phyloP scores from a whole-genome alignment of 176 grass and related monocot species.

The Lolium perenne region DNA sequence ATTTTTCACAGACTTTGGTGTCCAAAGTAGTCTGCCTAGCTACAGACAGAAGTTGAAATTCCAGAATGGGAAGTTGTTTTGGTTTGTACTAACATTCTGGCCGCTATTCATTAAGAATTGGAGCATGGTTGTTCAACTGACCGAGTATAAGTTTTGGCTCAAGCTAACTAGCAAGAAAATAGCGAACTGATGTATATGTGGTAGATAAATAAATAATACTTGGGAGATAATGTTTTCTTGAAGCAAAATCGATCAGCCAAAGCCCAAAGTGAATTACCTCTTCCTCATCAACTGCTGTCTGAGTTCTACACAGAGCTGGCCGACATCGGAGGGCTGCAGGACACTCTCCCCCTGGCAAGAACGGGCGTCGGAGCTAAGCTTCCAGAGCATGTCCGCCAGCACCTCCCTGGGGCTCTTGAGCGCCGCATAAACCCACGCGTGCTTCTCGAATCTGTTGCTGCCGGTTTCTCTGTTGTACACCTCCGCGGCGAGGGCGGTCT shows the following conservation, averaged over 20 bases:
- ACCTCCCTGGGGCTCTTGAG: background rate
- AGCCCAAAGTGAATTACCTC: background rate
- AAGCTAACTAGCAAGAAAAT: no score
- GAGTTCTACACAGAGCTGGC: background rate
- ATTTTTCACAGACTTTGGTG: no score
- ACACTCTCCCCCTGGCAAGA: background rate
- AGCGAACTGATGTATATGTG: no score
- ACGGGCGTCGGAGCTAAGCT: background rate
- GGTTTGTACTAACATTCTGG: no score
- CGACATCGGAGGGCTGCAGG: background rate
- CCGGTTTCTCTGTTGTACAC: background rate
- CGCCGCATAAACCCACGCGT: background rate
- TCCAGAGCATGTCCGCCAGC: background rate
- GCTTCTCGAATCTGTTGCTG: background rate
- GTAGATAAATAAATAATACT: background rate
- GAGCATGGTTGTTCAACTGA: no score
- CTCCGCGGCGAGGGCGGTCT: slow-evolving; percentile 9
- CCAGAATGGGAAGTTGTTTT: no score
- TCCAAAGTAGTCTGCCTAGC: no score
- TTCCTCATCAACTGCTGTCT: background rate
- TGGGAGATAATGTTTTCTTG: no score
- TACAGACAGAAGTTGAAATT: no score
- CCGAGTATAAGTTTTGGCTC: no score
- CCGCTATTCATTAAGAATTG: no score
- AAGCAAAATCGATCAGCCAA: background rate